Evolutionary conservation across 768 basidiomycete species (phyloP).

Genomic region (Polyporus arcularius): DNA sequence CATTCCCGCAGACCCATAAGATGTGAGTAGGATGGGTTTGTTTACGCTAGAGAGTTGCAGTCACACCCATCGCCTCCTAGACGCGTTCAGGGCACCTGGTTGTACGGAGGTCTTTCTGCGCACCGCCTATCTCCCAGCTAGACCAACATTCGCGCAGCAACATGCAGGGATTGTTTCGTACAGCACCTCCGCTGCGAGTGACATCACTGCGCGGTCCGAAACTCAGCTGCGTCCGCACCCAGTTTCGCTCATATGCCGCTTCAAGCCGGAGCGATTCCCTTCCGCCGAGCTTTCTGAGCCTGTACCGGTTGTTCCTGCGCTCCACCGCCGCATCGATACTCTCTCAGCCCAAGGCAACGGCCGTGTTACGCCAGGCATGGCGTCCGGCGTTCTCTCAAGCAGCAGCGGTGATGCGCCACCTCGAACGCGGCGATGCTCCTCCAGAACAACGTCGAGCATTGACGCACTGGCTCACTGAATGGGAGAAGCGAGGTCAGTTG

Average conservation of each 20-base stretch:
- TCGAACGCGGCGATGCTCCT: constrained; percentile 35
- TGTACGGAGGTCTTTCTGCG: no score
- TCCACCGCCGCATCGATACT: constrained; percentile 59
- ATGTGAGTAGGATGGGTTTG: no score
- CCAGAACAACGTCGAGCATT: constrained; percentile 32
- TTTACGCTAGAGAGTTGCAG: no score
- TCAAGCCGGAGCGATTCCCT: constrained; percentile 10
- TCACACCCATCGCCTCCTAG: no score
- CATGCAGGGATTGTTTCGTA: no score
- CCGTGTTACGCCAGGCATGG: constrained; percentile 49
- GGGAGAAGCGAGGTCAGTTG: constrained; percentile 56
- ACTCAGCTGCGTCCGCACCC: not conserved
- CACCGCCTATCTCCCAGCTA: no score
- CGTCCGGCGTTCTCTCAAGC: constrained; percentile 58
- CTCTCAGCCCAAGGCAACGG: constrained; percentile 46
- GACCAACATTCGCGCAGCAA: no score
- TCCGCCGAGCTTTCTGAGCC: constrained; percentile 47
- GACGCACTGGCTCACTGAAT: constrained; percentile 47
- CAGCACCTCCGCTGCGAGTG: no score
- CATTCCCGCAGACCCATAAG: no score
- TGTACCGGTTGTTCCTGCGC: constrained; percentile 63
- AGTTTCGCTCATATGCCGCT: not conserved
- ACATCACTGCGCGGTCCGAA: no score
- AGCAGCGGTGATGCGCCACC: constrained; percentile 41
- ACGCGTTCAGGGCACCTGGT: no score